Evolutionary conservation across 257 asterid species (phyloP), one percentile per base, ranked within the genome.

Genomic region (Striga asiatica): DNA sequence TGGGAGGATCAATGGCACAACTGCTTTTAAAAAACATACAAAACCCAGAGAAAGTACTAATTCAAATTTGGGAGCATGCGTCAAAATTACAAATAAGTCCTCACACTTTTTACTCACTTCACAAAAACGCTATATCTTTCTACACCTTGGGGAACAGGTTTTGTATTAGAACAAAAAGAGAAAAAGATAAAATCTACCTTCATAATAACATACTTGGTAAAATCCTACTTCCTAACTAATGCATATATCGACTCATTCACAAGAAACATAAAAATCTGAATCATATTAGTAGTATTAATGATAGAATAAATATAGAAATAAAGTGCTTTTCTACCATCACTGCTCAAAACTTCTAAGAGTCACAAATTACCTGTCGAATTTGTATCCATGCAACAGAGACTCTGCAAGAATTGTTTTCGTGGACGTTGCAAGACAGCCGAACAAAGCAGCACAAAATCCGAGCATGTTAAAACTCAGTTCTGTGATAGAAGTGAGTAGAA

Each of bases 391-490:
- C 66, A 86, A 68, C 61, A 83, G 59, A 55, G 94, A 86, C 65
- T 85, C 95, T 0, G 95, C 94, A 58, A 86, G 84, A 74, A 86
- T 86, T 28, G 94, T 83, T 59, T 86, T 86, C 2, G 91, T 86
- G 31, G 85, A 86, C 24, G 95, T 86, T 66, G 95, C 94, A 50
- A 86, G 60, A 51, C 94, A 86, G 45, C 95, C 95, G 65, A 83
- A 78, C 35, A 86, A 71, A 43, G 95, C 95, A 67, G 95, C 95
- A 58, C 83, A 86, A 67, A 86, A 86, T 0, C 94, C 94, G 4
- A 73, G 66, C 72, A 66, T 62, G 63, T 83, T 86, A 31, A 86
- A 83, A 62, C 94, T 86, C 23, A 86, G 85, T 78, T 86, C 95
- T 4, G 95, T 80, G 53, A 83, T 17, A 27, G 94, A 86, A 54